Base-by-base conservation (phyloP, 2,329 filamentous ascomycete species). In the Diplocarpon rosae region DNA sequence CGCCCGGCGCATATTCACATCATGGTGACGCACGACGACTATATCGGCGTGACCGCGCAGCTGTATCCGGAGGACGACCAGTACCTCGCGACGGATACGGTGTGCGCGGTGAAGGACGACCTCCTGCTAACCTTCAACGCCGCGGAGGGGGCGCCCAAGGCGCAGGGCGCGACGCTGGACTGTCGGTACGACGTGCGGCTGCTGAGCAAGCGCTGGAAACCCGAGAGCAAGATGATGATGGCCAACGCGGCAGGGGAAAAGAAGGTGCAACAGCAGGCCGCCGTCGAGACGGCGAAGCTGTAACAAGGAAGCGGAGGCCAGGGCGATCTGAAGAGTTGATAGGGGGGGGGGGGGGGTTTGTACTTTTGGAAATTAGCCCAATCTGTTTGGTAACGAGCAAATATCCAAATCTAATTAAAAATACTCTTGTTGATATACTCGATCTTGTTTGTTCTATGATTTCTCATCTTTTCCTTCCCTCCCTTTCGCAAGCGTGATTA, bases 1-100 rank as follows among this genome's bases (percentile, higher is more conserved):
- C 66, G 76, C 12, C 76, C 76, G 1, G 75, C 74, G 2, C 76
- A 80, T 53, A 71, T 80, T 39, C 76, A 80, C 57, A 58, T 65
- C 37, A 70, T 79, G 53, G 71, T 76, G 60, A 69, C 70, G 24
- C 68, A 70, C 11, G 68, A 73, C 1, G 73, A 73, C 7, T 79
- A 81, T 66, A 82, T 78, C 56, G 69, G 80, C 0, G 71, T 93
- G 38, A 83, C 80, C 0, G 84, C 80, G 1, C 85, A 92, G 62
- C 78, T 92, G 44, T 90, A 87, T 59, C 83, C 87, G 60, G 67
- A 70, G 46, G 69, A 75, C 49, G 77, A 79, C 62, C 69, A 73
- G 50, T 79, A 84, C 54, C 66, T 85, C 16, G 54, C 54, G 5
- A 65, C 68, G 35, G 73, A 76, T 51, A 65, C 66, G 5, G 72